These are phyloP conservation scores for Ormosia emarginata DNA, from an alignment of 306 rosid genomes.

Conservation along the genomic window DNA sequence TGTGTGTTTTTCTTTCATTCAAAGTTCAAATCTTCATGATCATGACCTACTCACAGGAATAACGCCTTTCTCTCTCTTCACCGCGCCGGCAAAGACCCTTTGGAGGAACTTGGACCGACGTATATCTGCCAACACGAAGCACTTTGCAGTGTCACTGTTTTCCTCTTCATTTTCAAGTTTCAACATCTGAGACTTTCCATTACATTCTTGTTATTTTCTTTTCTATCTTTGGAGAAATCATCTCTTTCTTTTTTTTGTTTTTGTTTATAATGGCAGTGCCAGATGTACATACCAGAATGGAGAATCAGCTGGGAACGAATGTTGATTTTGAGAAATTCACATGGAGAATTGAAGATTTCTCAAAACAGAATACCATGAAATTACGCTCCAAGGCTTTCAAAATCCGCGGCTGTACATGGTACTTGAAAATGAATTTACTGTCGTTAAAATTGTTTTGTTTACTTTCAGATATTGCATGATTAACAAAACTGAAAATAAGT, in stretches of 20 bases:
- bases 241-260: neutral
- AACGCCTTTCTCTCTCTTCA: neutral
- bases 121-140: neutral
- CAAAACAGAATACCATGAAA: constrained; percentile 4
- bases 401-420: constrained; percentile 27
- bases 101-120: neutral
- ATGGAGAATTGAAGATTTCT: constrained; percentile 38
- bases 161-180: neutral
- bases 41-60: neutral
- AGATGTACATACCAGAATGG: constrained; percentile 2
- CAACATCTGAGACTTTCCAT: neutral
- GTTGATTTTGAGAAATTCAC: constrained; percentile 23
- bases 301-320: neutral
- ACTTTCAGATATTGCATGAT: neutral
- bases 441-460: neutral
- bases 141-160: neutral
- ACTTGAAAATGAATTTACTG: neutral
- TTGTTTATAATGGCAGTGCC: neutral
- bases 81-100: neutral
- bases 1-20: neutral
- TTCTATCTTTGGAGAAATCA: neutral
- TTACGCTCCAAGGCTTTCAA: constrained; percentile 22
- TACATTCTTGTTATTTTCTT: neutral
- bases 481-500: too few species aligned
- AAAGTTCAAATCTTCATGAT: neutral